Conservation (phyloP, 2,329 filamentous ascomycete species). For the Calonectria honghensis region DNA sequence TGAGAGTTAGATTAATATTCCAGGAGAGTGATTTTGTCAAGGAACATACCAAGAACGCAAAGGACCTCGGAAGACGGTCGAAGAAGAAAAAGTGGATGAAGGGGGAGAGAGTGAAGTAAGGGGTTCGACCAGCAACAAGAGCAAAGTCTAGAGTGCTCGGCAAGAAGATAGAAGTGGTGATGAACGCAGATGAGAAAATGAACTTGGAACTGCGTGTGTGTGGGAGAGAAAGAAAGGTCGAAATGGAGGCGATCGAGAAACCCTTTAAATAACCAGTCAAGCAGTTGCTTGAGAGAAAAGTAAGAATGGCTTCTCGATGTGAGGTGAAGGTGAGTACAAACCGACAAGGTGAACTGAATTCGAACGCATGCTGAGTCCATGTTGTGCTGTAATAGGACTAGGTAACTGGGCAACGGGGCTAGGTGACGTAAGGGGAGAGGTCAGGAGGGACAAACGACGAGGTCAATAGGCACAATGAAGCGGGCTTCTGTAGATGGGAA, state of each 20-base stretch:
- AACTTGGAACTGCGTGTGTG: neutral
- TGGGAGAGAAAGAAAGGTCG: neutral
- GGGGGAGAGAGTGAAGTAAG: neutral
- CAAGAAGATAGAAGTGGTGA: neutral
- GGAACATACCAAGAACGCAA: neutral
- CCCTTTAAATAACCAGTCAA: constrained; percentile 10
- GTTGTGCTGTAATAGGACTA: neutral
- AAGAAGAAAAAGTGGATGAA: neutral
- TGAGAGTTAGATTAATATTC: neutral
- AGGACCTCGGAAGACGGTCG: neutral
- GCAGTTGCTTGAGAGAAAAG: neutral
- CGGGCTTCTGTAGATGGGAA: neutral
- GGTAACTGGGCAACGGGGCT: neutral
- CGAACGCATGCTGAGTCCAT: neutral
- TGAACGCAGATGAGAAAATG: neutral
- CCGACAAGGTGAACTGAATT: constrained; percentile 1
- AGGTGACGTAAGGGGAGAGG: constrained; percentile 7
- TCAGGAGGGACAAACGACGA: constrained; percentile 3
- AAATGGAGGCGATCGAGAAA: neutral
- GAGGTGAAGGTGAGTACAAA: neutral
- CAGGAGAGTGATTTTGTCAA: neutral
- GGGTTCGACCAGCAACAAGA: neutral
- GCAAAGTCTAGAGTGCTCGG: neutral
- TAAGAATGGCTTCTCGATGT: neutral
- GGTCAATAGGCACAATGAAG: constrained; percentile 9